Base-by-base conservation (phyloP, 2,329 filamentous ascomycete genomes). In the Trichophaea hybrida region DNA sequence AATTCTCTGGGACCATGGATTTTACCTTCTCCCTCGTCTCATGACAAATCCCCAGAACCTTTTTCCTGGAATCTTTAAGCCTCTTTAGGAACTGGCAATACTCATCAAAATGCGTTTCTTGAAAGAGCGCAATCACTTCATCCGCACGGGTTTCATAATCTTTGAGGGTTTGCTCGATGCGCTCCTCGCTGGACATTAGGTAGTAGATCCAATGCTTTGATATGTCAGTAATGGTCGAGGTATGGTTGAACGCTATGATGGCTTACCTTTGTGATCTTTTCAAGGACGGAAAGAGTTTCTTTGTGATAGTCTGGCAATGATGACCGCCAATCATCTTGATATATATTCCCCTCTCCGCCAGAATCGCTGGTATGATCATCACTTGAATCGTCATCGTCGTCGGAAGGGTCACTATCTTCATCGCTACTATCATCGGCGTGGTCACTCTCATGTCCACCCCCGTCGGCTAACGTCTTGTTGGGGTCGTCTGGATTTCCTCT, bases 161-260 rank as follows among this genome's bases (percentile, higher is more conserved):
- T 10, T 62, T 59, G 7, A 65, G 55, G 7, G 59, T 40, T 48
- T 59, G 46, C 40, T 53, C 34, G 32, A 59, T 61, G 32, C 58
- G 37, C 37, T 65, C 63, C 52, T 65, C 63, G 6, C 63, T 38
- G 44, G 58, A 57, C 59, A 64, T 61, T 12, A 65, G 46, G 48
- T 65, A 65, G 49, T 53, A 58, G 8, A 65, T 43, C 55, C 63
- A 62, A 17, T 57, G 54, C 61, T 65, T 10, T 48, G 31, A 15
- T 56, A 15, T 12, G 44, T 49, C 17, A 53, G 50, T n/a, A 31
- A 38, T 62, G 44, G 58, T 24, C 37, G 6, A 50, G 33, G 13
- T 6, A 12, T 50, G n/a, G n/a, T 32, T 24, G 46, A 35, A 17
- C 13, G 7, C 33, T 17, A 38, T n/a, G 13, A 17, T 7, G 44